Conservation (phyloP, 371 early-diverging fungal genomes). For the Amoeboaphelidium protococcarum region DNA sequence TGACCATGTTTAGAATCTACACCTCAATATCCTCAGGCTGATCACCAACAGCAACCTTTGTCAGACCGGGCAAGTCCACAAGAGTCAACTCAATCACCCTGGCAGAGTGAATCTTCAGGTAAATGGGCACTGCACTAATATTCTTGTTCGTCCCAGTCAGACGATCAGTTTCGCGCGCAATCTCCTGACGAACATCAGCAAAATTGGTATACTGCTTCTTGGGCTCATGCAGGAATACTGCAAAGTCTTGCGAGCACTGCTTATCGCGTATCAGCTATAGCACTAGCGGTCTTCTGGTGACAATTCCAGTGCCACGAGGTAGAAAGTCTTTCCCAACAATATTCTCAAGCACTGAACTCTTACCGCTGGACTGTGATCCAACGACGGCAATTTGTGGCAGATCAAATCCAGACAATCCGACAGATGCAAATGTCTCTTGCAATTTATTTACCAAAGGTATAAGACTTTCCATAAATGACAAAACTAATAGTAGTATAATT, state of each 20-base stretch:
- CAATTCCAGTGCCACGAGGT: constrained; percentile 77
- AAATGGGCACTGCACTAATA: constrained; percentile 49
- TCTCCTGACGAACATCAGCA: constrained; percentile 55
- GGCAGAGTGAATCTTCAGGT: constrained; percentile 55
- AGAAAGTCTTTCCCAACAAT: constrained; percentile 72
- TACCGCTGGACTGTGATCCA: constrained; percentile 62
- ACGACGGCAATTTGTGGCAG: constrained; percentile 3
- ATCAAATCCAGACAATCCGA: constrained; percentile 14
- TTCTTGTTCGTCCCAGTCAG: constrained; percentile 64
- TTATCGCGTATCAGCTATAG: constrained; percentile 33
- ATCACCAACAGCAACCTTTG: constrained; percentile 34
- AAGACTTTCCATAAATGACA: constrained; percentile 48
- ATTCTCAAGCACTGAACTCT: constrained; percentile 71
- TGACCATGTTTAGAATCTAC: constrained; percentile 51
- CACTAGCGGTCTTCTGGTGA: constrained; percentile 75
- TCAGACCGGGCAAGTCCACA: constrained; percentile 83
- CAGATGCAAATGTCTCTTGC: constrained; percentile 69
- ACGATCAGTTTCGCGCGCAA: constrained; percentile 60
- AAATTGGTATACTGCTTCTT: constrained; percentile 47
- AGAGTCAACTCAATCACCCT: constrained; percentile 70
- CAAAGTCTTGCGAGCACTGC: constrained; percentile 1
- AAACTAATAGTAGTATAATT: no score
- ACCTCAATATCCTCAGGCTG: constrained; percentile 70
- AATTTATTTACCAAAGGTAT: constrained; percentile 65
- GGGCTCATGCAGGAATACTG: constrained; percentile 6